Conservation (phyloP, 345 rosid genomes). For the Lumnitzera racemosa region DNA sequence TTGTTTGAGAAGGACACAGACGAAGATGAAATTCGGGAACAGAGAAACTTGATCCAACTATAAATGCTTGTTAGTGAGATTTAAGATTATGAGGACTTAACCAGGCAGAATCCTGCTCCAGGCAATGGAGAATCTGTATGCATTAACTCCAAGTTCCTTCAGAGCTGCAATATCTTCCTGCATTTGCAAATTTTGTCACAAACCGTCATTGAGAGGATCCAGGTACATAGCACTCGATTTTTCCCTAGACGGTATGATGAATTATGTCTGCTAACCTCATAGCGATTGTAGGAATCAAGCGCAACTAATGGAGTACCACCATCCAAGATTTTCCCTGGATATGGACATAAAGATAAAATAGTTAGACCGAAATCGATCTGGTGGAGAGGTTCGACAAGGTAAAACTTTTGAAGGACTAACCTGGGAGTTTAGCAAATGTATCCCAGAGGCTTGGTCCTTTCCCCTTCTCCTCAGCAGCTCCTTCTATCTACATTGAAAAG, state of each 20-base stretch:
- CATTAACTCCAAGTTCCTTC: conserved; percentile 26
- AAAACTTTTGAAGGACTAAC: conserved; percentile 3
- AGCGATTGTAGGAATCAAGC: conserved; percentile 33
- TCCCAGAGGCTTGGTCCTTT: conserved; percentile 33
- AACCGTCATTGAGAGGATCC: neutral
- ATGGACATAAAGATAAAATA: neutral
- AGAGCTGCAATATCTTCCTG: conserved; percentile 26
- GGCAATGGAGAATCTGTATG: conserved; percentile 37
- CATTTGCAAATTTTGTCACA: conserved; percentile 12
- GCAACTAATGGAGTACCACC: conserved; percentile 9
- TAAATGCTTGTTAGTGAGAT: no score
- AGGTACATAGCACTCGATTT: neutral
- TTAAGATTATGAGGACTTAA: neutral
- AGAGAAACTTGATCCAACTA: no score
- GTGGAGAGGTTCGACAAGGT: no score
- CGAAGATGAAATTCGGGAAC: no score
- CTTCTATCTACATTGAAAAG: conserved; percentile 23
- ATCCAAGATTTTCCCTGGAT: conserved; percentile 14
- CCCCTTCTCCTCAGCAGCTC: conserved; percentile 15
- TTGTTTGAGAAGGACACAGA: no score
- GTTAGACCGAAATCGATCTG: neutral
- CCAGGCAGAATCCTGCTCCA: conserved; percentile 47
- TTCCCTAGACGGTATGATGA: neutral
- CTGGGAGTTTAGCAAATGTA: conserved; percentile 9
- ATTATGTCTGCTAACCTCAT: conserved; percentile 16